A percentile compares a stretch with the other conserved stretches of the same genome.
These are phyloP conservation scores for Aphanoascus verrucosus DNA, from an alignment of 2,329 filamentous ascomycete genomes.

Conservation along the genomic window DNA sequence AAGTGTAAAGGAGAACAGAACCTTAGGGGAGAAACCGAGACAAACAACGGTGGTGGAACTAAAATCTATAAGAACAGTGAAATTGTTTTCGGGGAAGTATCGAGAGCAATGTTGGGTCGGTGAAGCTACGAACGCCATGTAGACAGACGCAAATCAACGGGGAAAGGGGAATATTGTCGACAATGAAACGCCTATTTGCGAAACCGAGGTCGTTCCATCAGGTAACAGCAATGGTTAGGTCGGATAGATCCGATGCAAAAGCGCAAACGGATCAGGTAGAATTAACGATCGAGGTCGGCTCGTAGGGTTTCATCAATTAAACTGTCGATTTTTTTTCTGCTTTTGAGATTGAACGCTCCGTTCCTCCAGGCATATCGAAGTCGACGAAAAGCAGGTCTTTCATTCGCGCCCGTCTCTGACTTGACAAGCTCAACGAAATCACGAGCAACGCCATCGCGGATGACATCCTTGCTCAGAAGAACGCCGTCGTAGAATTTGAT, in stretches of 20 bases:
- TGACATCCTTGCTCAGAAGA: slow-evolving; percentile 41
- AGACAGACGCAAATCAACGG: background rate
- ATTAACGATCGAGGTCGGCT: slow-evolving; percentile 41
- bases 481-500: slow-evolving; percentile 55
- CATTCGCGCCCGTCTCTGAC: slow-evolving; percentile 33
- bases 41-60: background rate
- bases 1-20: background rate
- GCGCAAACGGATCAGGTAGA: slow-evolving; percentile 12
- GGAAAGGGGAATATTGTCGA: slow-evolving; percentile 10
- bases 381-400: slow-evolving; percentile 41
- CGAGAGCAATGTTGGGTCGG: background rate
- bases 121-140: background rate
- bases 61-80: slow-evolving; percentile 4
- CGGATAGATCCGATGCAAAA: background rate
- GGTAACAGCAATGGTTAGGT: background rate
- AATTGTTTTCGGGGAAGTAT: background rate
- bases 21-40: slow-evolving; percentile 1
- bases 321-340: slow-evolving; percentile 46
- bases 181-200: background rate
- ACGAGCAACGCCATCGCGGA: slow-evolving; percentile 40
- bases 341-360: slow-evolving; percentile 45
- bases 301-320: slow-evolving; percentile 43
- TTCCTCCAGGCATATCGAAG: slow-evolving; percentile 45
- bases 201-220: background rate
- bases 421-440: slow-evolving; percentile 48